Evolutionary conservation across 495 filamentous ascomycete species (phyloP), one percentile per base, ranked within the genome.

Genomic region (Podospora anserina): DNA sequence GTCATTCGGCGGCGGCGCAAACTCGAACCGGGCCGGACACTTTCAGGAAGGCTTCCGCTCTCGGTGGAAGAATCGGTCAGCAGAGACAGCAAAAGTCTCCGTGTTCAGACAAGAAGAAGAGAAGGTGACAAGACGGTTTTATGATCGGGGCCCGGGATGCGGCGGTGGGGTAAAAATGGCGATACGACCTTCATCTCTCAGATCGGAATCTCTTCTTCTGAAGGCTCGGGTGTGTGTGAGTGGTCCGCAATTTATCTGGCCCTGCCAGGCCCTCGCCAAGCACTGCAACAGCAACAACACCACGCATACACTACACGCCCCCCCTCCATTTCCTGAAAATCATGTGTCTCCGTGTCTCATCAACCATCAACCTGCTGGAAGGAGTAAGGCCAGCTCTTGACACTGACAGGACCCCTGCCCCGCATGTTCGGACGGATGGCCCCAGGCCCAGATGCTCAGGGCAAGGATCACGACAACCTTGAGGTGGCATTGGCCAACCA

Each of bases 81-180:
- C 39, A 49, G 15, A 49, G 39, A 49, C 13, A 49, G 39, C 39
- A 49, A 49, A 49, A 49, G 9, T 49, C 5, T 49, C 39, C 39
- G 39, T 49, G 39, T 32, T 32, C 30, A 32, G 30, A 32, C 4
- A 32, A 7, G 30, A 11, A 49, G 1, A 49, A 49, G 39, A 49
- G 39, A 49, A 49, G 39, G 39, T 49, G 39, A 13, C 5, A 49
- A 49, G 13, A 49, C 39, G 39, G 23, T 23, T 23, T 23, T 23
- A 23, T 23, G 39, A 49, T 49, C 13, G 13, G 15, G 39, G 13
- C 15, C 39, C 39, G 39, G 13, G 39, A 13, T 16, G 32, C 39
- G 28, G 58, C 49, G 68, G 68, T 66, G 63, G 68, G 68, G 68
- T 55, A 65, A 56, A 56, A 23, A 6, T 65, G 20, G 20, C 61